Percentiles rank a stretch among this genome's conserved stretches.
Evolutionary conservation across 768 basidiomycete species (phyloP).

Genomic region (Collybia nuda): DNA sequence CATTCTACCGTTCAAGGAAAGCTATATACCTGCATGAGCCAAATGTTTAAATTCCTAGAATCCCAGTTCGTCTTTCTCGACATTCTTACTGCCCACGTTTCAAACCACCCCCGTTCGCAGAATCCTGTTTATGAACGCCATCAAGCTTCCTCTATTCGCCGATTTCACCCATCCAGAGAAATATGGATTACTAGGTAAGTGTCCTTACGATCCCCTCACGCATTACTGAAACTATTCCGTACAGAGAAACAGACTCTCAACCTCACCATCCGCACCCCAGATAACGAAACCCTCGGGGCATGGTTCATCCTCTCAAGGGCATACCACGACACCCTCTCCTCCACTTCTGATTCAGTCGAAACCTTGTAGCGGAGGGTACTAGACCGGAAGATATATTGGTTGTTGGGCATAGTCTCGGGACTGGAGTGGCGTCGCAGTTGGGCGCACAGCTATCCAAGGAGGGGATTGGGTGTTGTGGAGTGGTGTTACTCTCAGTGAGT

Average conservation of each 20-base stretch:
- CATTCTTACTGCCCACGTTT: too few species aligned
- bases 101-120: conserved; percentile 14
- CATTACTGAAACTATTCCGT: background rate
- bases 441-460: conserved; percentile 42
- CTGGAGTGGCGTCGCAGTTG: conserved; percentile 65
- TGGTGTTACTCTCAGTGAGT: conserved; percentile 44
- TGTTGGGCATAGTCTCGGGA: conserved; percentile 87
- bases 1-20: too few species aligned
- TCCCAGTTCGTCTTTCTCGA: too few species aligned
- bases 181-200: conserved; percentile 76
- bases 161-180: conserved; percentile 68
- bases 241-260: conserved; percentile 79
- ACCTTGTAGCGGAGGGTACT: conserved; percentile 55
- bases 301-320: conserved; percentile 79
- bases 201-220: background rate
- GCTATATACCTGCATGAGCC: too few species aligned
- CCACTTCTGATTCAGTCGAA: conserved; percentile 35
- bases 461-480: too few species aligned
- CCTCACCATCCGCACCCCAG: conserved; percentile 65
- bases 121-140: conserved; percentile 59
- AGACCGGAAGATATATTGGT: conserved; percentile 61
- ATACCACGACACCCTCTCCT: conserved; percentile 51
- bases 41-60: too few species aligned
- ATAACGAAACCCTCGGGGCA: conserved; percentile 81
- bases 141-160: conserved; percentile 62